Evolutionary conservation across 495 filamentous ascomycete species (phyloP), one percentile per base, ranked within the genome.

Genomic region (Alectoria sarmentosa): DNA sequence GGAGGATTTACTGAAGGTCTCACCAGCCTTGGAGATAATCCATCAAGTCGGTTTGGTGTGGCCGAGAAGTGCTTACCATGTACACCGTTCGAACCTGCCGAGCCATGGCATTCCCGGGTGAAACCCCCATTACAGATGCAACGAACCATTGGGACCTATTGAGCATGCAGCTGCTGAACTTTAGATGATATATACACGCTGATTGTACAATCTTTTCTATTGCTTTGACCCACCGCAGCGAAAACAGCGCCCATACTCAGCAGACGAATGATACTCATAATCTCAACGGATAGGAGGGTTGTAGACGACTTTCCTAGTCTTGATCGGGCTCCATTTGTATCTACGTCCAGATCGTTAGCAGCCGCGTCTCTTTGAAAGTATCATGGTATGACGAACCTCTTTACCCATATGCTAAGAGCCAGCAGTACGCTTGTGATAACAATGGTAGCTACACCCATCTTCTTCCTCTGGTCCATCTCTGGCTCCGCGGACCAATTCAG

Each of bases 401-500:
- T 99, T 68, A 99, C 87, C 92, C 93, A 99, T 68, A 99, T 85
- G 76, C 88, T 92, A 68, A 98, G 67, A 48, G 90, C 93, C 66
- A 89, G 86, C 60, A 99, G 81, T 66, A 88, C 86, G 57, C 87
- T 79, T 19, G 87, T 86, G 61, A 96, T 82, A 54, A 86, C 83
- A 66, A 99, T 69, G 42, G 92, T 88, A 86, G 98, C 96, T 84
- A 92, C 83, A 73, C 95, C 95, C 95, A 99, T 99, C 83, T 91
- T 93, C 86, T 99, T 99, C 73, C 95, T 86, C 71, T 94, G 83
- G 70, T 99, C 95, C 91, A 95, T 95, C 84, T 99, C 95, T 55
- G 95, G 95, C 82, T 99, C 95, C 64, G 95, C 91, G 37, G 95
- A 80, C 93, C 93, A 99, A 85, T 99, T 96, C 72, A 99, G 84